Evolutionary conservation across 2,329 filamentous ascomycete species (phyloP), one percentile per base, ranked within the genome.

Genomic region (Colletotrichum cuscutae): DNA sequence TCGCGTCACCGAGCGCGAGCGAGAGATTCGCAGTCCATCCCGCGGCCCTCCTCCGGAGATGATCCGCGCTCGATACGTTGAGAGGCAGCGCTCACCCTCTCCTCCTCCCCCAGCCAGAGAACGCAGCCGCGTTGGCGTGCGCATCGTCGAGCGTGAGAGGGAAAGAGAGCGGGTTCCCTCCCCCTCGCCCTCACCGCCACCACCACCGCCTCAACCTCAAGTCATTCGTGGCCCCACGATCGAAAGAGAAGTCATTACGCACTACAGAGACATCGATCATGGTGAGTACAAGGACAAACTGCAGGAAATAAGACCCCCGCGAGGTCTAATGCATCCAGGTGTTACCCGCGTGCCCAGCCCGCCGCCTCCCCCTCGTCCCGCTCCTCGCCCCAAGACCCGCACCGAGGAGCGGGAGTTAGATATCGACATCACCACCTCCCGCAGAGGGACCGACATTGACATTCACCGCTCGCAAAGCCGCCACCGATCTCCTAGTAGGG

Each of bases 161-260:
- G 79, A 81, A 72, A 81, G 81, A 54, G 83, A 86, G 76, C 83
- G 84, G 65, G 71, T 81, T 71, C 84, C 85, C 4, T 84, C 85
- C 9, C 85, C 88, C 24, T 87, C 87, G 12, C 86, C 85, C 19
- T 81, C 87, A 24, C 86, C 87, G 12, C 88, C 89, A 24, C 89
- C 90, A 4, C 86, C 88, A 13, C 87, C 88, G 9, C 87, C 88
- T n/a, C 89, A 89, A 57, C 91, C 90, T 35, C 88, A 89, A 75
- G 87, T 93, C 57, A 92, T 97, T 77, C 89, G 91, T 54, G 91
- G 92, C 24, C 95, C 95, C 42, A 93, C 92, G 1, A 94, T 97
- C 77, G 94, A 96, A 82, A 91, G 96, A 78, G 94, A 98, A 80
- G 91, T 97, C 71, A 95, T 97, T 76, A 97, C 94, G 0, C 94